phyloP scores from a whole-genome alignment of 1,284 basidiomycete genomes.

The Pseudozyma hubeiensis region DNA sequence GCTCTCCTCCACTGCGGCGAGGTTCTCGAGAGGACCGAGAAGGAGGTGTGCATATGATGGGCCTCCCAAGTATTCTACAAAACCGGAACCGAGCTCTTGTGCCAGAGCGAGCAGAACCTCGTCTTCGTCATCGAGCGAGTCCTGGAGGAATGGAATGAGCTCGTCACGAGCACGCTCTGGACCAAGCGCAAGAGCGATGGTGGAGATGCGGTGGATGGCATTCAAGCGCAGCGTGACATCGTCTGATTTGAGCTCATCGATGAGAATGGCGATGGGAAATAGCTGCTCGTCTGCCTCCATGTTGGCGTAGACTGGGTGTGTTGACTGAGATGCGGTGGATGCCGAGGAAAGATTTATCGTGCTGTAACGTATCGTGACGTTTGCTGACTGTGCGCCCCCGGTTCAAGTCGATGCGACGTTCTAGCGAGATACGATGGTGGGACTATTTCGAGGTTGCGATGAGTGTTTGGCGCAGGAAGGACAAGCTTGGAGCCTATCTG shows the following conservation, averaged over 20 bases:
- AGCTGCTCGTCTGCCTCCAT: slow-evolving; percentile 68
- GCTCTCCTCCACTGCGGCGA: slow-evolving; percentile 97
- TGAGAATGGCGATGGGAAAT: slow-evolving; percentile 75
- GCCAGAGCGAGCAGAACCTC: slow-evolving; percentile 96
- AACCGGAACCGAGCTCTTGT: slow-evolving; percentile 84
- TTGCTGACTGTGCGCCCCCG: not conserved
- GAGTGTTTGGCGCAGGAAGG: not conserved
- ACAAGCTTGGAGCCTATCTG: not conserved
- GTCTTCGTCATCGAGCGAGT: slow-evolving; percentile 98
- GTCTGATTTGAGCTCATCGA: slow-evolving; percentile 85
- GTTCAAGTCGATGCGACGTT: not conserved
- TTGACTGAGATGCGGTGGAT: not conserved
- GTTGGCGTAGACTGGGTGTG: slow-evolving; percentile 9
- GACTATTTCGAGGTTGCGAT: not conserved
- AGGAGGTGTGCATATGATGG: slow-evolving; percentile 87
- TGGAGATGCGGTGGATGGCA: slow-evolving; percentile 97
- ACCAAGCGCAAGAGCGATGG: slow-evolving; percentile 96
- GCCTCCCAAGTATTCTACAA: slow-evolving; percentile 95
- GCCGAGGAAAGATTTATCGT: not conserved
- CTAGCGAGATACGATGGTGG: too few relatives aligned
- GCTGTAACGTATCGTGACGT: too few relatives aligned
- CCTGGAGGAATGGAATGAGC: slow-evolving; percentile 95
- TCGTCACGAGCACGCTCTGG: slow-evolving; percentile 95
- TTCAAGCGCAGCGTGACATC: slow-evolving; percentile 93
- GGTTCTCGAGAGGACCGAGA: slow-evolving; percentile 91